Evolutionary conservation across 108 stramenopile genomes (phyloP).

Genomic region (Schizochytrium sp.): DNA sequence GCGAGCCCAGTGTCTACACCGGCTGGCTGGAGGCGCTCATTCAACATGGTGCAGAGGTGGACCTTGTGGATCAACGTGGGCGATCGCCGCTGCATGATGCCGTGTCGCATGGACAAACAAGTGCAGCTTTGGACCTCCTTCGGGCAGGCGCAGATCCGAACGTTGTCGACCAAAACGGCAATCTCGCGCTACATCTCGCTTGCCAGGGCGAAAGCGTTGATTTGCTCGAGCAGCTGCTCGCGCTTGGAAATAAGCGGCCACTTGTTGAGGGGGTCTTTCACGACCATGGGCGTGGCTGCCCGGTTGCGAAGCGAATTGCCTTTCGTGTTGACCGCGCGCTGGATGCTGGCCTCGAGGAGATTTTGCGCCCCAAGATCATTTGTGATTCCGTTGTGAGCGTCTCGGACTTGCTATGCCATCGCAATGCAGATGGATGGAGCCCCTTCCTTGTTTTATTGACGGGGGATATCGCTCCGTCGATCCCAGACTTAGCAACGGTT

Average conservation of each 20-base stretch:
- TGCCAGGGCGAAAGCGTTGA: not conserved
- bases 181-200: not conserved
- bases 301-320: not conserved
- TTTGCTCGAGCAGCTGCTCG: not conserved
- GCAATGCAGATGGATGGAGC: not conserved
- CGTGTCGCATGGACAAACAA: not conserved
- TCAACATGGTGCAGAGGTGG: not conserved
- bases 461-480: not conserved
- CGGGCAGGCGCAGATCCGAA: not conserved
- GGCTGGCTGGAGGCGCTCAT: not conserved
- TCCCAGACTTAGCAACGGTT: no score
- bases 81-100: not conserved
- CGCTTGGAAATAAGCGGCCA: not conserved
- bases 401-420: not conserved
- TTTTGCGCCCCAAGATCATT: not conserved
- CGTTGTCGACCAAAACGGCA: not conserved
- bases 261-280: not conserved
- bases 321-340: not conserved
- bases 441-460: not conserved
- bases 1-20: not conserved
- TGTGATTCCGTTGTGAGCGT: not conserved
- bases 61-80: not conserved
- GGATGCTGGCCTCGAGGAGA: not conserved
- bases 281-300: not conserved
- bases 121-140: not conserved